A percentile compares a stretch with the other conserved stretches of the same genome.
phyloP scores from a whole-genome alignment of 768 basidiomycete species.

The Boletus sp. region DNA sequence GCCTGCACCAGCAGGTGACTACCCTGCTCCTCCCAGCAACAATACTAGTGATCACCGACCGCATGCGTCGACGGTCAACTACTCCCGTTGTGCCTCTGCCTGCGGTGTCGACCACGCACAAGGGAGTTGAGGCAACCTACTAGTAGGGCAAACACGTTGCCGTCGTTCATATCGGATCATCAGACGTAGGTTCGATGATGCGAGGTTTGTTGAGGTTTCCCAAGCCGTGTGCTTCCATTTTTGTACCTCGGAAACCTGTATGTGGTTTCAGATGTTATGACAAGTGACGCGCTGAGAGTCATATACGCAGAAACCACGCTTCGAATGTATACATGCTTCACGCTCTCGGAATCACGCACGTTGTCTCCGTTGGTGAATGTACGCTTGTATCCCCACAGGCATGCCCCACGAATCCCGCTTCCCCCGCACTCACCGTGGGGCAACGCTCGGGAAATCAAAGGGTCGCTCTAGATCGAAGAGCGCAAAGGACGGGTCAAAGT shows the following conservation, averaged over 20 bases:
- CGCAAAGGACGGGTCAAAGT: too few species aligned
- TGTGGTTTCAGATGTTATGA: slow-evolving; percentile 34
- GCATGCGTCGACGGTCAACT: background rate
- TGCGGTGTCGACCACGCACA: slow-evolving; percentile 20
- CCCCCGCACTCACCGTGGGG: slow-evolving; percentile 36
- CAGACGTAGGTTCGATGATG: slow-evolving; percentile 48
- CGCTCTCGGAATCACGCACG: slow-evolving; percentile 93
- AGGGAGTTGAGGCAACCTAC: slow-evolving; percentile 44
- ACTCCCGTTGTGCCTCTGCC: slow-evolving; percentile 5
- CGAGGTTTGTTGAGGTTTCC: slow-evolving; percentile 94
- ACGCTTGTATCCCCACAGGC: slow-evolving; percentile 63
- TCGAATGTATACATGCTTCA: slow-evolving; percentile 94
- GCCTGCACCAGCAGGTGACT: slow-evolving; percentile 4
- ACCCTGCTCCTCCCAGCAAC: slow-evolving; percentile 4
- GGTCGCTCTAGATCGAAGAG: too few species aligned
- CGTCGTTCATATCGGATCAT: slow-evolving; percentile 67
- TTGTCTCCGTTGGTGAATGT: slow-evolving; percentile 95
- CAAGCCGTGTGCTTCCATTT: slow-evolving; percentile 88
- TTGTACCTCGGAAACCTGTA: slow-evolving; percentile 94
- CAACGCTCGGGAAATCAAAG: slow-evolving; percentile 21
- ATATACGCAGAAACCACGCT: slow-evolving; percentile 51
- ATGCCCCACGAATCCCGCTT: slow-evolving; percentile 3
- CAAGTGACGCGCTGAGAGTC: too few species aligned
- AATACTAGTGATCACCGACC: background rate
- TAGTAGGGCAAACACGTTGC: slow-evolving; percentile 73